A percentile compares a stretch with the other conserved stretches of the same genome.
Evolutionary conservation across 1,139 yeast genomes (phyloP).

Genomic region (Protomyces pachydermus): DNA sequence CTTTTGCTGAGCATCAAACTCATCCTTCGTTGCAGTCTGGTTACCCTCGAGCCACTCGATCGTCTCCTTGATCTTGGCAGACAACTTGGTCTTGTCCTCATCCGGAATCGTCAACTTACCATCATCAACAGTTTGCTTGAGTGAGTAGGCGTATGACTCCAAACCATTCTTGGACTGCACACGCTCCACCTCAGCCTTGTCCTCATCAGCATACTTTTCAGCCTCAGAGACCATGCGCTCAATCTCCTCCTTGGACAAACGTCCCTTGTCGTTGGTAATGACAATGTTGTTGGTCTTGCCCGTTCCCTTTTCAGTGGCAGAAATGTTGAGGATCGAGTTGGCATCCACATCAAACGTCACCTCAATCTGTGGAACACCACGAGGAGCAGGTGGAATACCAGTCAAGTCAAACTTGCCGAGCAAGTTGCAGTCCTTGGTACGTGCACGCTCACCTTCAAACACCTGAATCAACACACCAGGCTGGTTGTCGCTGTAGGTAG

Average conservation of each 20-base stretch:
- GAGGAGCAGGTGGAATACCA: slow-evolving; percentile 93
- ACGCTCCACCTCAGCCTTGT: slow-evolving; percentile 75
- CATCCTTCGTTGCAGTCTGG: slow-evolving; percentile 83
- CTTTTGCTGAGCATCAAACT: slow-evolving; percentile 83
- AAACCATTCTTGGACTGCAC: slow-evolving; percentile 78
- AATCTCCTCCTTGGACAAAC: slow-evolving; percentile 88
- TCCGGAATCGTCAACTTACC: slow-evolving; percentile 63
- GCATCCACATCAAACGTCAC: slow-evolving; percentile 90
- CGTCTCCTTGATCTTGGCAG: slow-evolving; percentile 79
- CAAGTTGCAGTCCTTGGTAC: slow-evolving; percentile 88
- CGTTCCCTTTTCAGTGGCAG: slow-evolving; percentile 88
- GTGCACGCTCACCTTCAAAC: slow-evolving; percentile 90
- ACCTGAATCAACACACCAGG: slow-evolving; percentile 92
- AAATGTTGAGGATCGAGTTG: slow-evolving; percentile 87
- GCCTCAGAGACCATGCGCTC: slow-evolving; percentile 94
- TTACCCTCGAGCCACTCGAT: slow-evolving; percentile 83
- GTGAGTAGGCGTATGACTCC: slow-evolving; percentile 86
- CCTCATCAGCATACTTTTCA: slow-evolving; percentile 78
- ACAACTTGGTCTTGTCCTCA: slow-evolving; percentile 70
- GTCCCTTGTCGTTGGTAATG: slow-evolving; percentile 91
- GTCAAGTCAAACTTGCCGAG: slow-evolving; percentile 88
- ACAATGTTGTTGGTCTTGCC: slow-evolving; percentile 77
- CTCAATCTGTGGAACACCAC: slow-evolving; percentile 94
- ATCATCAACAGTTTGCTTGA: slow-evolving; percentile 76
- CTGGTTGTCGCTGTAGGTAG: slow-evolving; percentile 89